These are phyloP conservation scores for Hypericum perforatum DNA, from an alignment of 345 rosid genomes.

Conservation along the genomic window DNA sequence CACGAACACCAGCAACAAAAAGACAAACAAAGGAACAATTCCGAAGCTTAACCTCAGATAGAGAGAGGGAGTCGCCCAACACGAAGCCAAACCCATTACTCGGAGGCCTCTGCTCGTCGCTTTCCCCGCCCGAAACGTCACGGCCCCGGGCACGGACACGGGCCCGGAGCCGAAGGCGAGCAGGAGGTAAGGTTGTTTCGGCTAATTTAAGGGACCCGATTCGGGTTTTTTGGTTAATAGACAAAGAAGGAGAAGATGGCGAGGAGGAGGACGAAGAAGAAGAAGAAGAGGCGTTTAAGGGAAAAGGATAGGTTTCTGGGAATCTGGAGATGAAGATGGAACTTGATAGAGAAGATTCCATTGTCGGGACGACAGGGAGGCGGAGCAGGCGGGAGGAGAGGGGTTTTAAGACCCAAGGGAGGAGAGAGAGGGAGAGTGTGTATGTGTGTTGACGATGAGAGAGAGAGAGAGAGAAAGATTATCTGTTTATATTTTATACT, in stretches of 20 bases:
- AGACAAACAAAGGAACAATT: not conserved
- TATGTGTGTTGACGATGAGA: not conserved
- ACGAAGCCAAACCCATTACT: constrained; percentile 29
- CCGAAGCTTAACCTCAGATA: constrained; percentile 36
- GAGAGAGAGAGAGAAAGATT: not conserved
- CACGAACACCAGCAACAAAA: not conserved
- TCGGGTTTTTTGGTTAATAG: constrained; percentile 4
- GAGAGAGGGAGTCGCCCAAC: constrained; percentile 34
- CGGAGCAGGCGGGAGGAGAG: too few relatives aligned
- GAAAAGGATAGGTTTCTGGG: constrained; percentile 24
- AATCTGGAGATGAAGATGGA: constrained; percentile 25
- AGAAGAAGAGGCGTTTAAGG: constrained; percentile 17
- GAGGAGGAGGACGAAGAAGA: constrained; percentile 23
- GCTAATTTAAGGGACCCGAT: constrained; percentile 35
- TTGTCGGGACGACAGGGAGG: not conserved
- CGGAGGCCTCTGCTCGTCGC: constrained; percentile 21
- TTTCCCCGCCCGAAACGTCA: constrained; percentile 35
- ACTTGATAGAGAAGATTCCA: constrained; percentile 52
- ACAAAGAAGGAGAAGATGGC: constrained; percentile 16
- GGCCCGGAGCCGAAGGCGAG: constrained; percentile 21
- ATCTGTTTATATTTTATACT: too few relatives aligned
- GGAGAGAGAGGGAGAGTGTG: not conserved
- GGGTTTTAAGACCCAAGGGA: not conserved
- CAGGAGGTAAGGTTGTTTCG: constrained; percentile 15
- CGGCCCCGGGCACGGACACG: constrained; percentile 27